Evolutionary conservation across 371 early-diverging fungal genomes (phyloP).

Genomic region (Lichtheimia ornata): DNA sequence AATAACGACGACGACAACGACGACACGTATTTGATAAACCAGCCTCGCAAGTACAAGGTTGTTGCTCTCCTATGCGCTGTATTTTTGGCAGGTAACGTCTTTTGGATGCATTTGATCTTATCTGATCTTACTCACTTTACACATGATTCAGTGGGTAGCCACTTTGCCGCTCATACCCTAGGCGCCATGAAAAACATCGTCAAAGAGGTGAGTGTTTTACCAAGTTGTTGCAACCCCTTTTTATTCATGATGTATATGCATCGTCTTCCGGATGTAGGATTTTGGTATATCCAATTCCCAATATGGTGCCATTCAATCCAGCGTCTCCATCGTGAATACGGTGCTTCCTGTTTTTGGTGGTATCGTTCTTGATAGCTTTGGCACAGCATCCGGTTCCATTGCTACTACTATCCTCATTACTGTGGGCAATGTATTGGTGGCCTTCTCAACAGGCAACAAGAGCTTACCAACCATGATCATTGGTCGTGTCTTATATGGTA

Average conservation of each 20-base stretch:
- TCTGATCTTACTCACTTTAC: constrained; percentile 1
- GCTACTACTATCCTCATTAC: constrained; percentile 60
- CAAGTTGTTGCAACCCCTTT: not conserved
- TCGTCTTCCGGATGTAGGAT: no score
- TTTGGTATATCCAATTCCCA: constrained; percentile 65
- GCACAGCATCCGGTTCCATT: constrained; percentile 62
- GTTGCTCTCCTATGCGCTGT: constrained; percentile 60
- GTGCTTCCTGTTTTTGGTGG: constrained; percentile 68
- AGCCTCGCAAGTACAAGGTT: constrained; percentile 57
- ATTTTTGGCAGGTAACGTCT: constrained; percentile 51
- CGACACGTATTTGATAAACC: constrained; percentile 28
- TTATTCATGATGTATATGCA: not conserved
- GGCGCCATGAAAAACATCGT: constrained; percentile 64
- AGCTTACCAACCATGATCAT: constrained; percentile 60
- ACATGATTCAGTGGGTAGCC: constrained; percentile 53
- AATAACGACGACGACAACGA: constrained; percentile 15
- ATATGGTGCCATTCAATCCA: constrained; percentile 71
- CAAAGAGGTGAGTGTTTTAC: constrained; percentile 49
- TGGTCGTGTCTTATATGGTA: constrained; percentile 68
- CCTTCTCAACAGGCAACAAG: constrained; percentile 53
- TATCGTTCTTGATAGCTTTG: constrained; percentile 68
- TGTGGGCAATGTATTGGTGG: constrained; percentile 59
- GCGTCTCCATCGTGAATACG: constrained; percentile 71
- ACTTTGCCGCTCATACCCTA: constrained; percentile 69
- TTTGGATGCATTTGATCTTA: not conserved